Conservation (phyloP, 2,329 filamentous ascomycete species). For the Ophiocordyceps australis region DNA sequence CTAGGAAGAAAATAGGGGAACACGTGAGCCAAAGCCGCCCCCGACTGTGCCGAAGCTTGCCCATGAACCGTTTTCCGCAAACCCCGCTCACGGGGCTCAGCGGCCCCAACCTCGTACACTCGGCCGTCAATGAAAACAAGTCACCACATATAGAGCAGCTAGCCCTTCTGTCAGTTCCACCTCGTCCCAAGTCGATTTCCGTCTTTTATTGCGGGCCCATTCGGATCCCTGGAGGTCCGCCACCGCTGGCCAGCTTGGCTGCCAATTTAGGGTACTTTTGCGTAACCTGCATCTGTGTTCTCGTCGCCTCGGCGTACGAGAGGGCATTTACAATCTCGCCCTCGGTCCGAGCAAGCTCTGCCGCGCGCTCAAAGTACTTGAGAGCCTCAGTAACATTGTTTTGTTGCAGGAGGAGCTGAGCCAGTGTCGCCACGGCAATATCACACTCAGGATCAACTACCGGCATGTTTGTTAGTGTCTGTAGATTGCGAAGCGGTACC, state of each 20-base stretch:
- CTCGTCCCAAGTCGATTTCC: no score
- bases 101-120: no score
- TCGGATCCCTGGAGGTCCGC: conserved; percentile 15
- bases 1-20: no score
- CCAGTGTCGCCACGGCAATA: conserved; percentile 97
- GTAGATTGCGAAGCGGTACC: no score
- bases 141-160: no score
- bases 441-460: conserved; percentile 95
- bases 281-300: conserved; percentile 85
- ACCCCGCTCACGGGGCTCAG: no score
- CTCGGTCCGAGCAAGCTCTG: conserved; percentile 84
- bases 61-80: no score
- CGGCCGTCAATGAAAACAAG: no score
- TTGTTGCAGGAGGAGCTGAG: conserved; percentile 90
- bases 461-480: no score
- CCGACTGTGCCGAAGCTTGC: no score
- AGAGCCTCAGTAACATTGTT: conserved; percentile 92
- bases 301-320: conserved; percentile 89
- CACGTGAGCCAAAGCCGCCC: no score
- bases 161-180: no score
- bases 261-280: conserved; percentile 73
- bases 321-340: conserved; percentile 92
- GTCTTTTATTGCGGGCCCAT: conserved; percentile 14
- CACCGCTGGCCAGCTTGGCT: conserved; percentile 36
- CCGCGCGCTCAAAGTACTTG: conserved; percentile 91